Conservation (phyloP, 2,329 filamentous ascomycete species). For the Microsporum canis region DNA sequence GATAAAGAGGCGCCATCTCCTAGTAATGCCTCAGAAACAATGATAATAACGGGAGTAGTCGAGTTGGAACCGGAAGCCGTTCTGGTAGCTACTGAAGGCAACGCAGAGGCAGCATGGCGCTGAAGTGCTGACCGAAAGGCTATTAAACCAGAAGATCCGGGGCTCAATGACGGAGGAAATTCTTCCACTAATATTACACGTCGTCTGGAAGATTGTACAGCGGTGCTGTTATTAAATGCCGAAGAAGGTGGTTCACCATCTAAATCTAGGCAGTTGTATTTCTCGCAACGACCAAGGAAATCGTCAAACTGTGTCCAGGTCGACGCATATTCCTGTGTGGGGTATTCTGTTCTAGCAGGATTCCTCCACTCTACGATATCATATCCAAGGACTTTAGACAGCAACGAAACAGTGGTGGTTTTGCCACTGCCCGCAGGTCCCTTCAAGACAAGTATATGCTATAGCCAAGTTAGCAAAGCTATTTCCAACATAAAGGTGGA, state of each 20-base stretch:
- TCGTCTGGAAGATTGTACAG: slow-evolving; percentile 23
- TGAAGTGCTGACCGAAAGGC: slow-evolving; percentile 66
- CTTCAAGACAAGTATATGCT: slow-evolving; percentile 73
- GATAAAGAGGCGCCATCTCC: slow-evolving; percentile 74
- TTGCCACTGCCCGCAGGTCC: slow-evolving; percentile 87
- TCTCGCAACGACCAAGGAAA: slow-evolving; percentile 70
- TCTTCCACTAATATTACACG: slow-evolving; percentile 66
- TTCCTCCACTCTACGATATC: slow-evolving; percentile 87
- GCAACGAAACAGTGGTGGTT: slow-evolving; percentile 69
- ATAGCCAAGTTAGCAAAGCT: slow-evolving; percentile 23
- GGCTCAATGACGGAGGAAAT: slow-evolving; percentile 64
- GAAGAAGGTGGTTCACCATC: slow-evolving; percentile 9
- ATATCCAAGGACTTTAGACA: slow-evolving; percentile 65
- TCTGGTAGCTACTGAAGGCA: slow-evolving; percentile 42
- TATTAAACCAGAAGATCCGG: slow-evolving; percentile 51
- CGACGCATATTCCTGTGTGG: slow-evolving; percentile 54
- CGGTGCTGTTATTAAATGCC: slow-evolving; percentile 2
- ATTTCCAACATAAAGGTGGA: neutral
- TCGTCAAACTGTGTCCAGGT: slow-evolving; percentile 78
- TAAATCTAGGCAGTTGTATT: slow-evolving; percentile 60
- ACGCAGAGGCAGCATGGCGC: slow-evolving; percentile 60
- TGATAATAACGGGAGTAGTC: slow-evolving; percentile 66
- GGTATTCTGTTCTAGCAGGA: slow-evolving; percentile 52
- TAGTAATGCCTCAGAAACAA: slow-evolving; percentile 82
- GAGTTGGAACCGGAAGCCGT: slow-evolving; percentile 25